Conservation (phyloP, 2,329 filamentous ascomycete genomes). For the Hirsutella thompsonii region DNA sequence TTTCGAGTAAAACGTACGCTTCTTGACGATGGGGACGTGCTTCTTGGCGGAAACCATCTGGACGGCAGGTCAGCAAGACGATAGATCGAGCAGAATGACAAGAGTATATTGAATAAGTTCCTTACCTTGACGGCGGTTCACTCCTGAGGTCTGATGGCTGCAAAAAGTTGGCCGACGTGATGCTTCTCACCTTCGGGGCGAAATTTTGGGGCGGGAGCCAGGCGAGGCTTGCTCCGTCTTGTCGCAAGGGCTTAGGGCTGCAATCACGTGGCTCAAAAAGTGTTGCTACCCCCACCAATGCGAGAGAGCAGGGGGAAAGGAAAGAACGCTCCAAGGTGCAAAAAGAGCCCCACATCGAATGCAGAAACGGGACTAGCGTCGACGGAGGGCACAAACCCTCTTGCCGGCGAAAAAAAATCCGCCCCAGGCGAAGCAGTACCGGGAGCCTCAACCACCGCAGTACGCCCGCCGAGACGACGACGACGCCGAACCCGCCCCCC, state of each 20-base stretch:
- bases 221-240: constrained; percentile 10
- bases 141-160: constrained; percentile 21
- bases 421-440: background rate
- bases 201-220: constrained; percentile 22
- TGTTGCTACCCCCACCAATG: background rate
- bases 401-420: constrained; percentile 11
- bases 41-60: constrained; percentile 99
- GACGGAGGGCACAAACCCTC: constrained; percentile 21
- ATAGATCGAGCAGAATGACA: background rate
- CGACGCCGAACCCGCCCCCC: too few species aligned
- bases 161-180: constrained; percentile 21
- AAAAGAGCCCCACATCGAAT: background rate
- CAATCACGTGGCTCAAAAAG: constrained; percentile 13
- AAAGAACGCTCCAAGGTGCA: background rate
- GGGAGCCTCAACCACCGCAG: too few species aligned
- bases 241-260: constrained; percentile 21
- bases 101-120: background rate
- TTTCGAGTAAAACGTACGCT: constrained; percentile 61
- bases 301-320: background rate
- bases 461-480: background rate
- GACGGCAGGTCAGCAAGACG: constrained; percentile 17
- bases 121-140: constrained; percentile 28
- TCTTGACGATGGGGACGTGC: constrained; percentile 99
- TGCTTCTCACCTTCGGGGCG: constrained; percentile 15
- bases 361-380: constrained; percentile 13